phyloP scores from a whole-genome alignment of 345 rosid species.

The Citrus australasica region DNA sequence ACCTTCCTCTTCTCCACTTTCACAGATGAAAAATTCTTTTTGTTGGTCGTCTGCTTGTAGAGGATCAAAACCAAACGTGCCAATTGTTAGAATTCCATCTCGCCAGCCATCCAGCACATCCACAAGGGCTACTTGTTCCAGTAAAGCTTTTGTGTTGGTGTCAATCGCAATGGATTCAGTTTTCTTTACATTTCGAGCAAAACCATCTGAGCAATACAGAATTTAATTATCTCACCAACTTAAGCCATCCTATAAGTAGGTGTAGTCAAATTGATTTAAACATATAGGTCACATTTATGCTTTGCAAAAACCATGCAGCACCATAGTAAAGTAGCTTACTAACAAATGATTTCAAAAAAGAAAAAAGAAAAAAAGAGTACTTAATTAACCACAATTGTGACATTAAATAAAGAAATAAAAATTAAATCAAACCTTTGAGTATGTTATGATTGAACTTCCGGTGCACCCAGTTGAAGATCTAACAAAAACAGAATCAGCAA shows the following conservation, averaged over 20 bases:
- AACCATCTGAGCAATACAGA: slow-evolving; percentile 34
- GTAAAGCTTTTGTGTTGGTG: slow-evolving; percentile 53
- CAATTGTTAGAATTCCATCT: slow-evolving; percentile 80
- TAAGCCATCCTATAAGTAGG: not conserved
- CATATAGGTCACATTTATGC: not conserved
- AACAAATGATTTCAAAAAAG: no score
- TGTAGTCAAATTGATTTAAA: not conserved
- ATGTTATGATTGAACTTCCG: slow-evolving; percentile 58
- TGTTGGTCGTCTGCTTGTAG: slow-evolving; percentile 37
- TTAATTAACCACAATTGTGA: no score
- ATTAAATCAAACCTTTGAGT: slow-evolving; percentile 50
- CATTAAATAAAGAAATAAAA: not conserved
- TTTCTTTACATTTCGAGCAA: slow-evolving; percentile 46
- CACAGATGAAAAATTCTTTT: slow-evolving; percentile 20
- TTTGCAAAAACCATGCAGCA: no score
- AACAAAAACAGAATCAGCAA: slow-evolving; percentile 5
- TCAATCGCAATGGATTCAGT: slow-evolving; percentile 48
- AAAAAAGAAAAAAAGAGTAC: no score
- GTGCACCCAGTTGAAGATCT: slow-evolving; percentile 95
- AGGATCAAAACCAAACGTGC: slow-evolving; percentile 81
- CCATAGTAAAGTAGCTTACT: no score
- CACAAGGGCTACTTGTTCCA: slow-evolving; percentile 59
- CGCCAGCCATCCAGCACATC: slow-evolving; percentile 79
- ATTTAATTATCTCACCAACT: no score
- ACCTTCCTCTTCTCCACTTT: slow-evolving; percentile 26